A percentile compares a stretch with the other conserved stretches of the same genome.
Conservation (phyloP, 148 eudicot genomes). For the Rheum nobile region DNA sequence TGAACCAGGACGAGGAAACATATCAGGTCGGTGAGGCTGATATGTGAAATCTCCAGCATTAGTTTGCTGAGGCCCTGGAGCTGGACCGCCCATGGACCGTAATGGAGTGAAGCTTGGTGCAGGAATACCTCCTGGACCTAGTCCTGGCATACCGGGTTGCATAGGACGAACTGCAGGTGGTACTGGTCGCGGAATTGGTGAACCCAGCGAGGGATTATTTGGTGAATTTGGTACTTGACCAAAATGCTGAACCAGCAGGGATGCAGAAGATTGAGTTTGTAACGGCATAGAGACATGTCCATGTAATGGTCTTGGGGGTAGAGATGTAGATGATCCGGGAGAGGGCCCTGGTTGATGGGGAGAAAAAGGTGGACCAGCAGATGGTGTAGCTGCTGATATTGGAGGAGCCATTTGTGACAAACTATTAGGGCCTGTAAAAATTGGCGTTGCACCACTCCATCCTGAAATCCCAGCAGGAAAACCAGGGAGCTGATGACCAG, state of each 20-base stretch:
- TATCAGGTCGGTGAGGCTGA: slow-evolving; percentile 51
- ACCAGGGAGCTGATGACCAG: slow-evolving; percentile 21
- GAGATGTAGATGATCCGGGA: slow-evolving; percentile 15
- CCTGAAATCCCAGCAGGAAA: slow-evolving; percentile 19
- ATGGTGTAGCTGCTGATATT: slow-evolving; percentile 9
- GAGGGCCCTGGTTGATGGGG: slow-evolving; percentile 22
- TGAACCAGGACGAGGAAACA: slow-evolving; percentile 22
- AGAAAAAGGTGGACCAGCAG: slow-evolving; percentile 19
- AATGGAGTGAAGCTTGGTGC: slow-evolving; percentile 42
- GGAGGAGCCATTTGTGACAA: slow-evolving; percentile 10
- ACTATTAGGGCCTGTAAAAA: too few relatives aligned
- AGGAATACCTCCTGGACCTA: slow-evolving; percentile 14
- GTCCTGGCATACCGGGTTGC: slow-evolving; percentile 23
- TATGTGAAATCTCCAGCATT: slow-evolving; percentile 62
- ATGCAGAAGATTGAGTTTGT: slow-evolving; percentile 25
- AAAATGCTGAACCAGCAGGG: slow-evolving; percentile 22
- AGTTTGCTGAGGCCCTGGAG: slow-evolving; percentile 33
- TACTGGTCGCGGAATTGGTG: slow-evolving; percentile 21
- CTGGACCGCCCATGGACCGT: slow-evolving; percentile 19
- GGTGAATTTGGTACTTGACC: slow-evolving; percentile 15
- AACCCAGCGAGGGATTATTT: slow-evolving; percentile 22
- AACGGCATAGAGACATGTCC: slow-evolving; percentile 19
- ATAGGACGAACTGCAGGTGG: slow-evolving; percentile 23
- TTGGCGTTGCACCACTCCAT: slow-evolving; percentile 25
- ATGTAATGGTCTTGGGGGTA: slow-evolving; percentile 13